phyloP scores from a whole-genome alignment of 2,329 filamentous ascomycete species.

The Verticillium tricorpus region DNA sequence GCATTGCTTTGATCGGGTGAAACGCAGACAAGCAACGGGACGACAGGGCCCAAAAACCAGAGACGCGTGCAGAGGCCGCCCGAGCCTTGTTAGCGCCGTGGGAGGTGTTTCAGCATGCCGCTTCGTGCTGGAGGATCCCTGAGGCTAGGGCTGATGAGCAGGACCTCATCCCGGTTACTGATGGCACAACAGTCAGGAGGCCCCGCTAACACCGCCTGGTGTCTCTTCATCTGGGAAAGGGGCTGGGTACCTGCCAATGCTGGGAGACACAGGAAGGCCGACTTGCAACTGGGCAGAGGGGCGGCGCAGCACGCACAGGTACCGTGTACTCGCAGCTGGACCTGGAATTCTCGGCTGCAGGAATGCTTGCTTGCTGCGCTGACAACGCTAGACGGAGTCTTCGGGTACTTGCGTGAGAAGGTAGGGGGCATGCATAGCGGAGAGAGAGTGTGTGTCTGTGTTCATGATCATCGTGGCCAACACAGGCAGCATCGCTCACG shows the following conservation, averaged over 20 bases:
- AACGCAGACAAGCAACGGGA: not conserved
- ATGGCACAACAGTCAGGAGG: not conserved
- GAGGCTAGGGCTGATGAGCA: not conserved
- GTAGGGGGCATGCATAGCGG: not conserved
- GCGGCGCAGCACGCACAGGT: not conserved
- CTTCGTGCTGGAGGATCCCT: not conserved
- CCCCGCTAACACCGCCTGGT: not conserved
- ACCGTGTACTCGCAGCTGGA: not conserved
- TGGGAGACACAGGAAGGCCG: not conserved
- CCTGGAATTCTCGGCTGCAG: not conserved
- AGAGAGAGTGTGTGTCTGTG: not conserved
- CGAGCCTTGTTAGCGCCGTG: not conserved
- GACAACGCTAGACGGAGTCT: not conserved
- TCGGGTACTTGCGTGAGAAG: not conserved
- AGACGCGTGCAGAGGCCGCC: not conserved
- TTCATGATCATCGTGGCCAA: no score
- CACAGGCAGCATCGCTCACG: not conserved
- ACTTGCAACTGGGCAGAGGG: not conserved
- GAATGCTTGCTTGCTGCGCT: not conserved
- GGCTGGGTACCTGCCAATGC: not conserved
- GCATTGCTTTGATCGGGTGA: not conserved
- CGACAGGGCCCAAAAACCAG: not conserved
- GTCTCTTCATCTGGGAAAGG: not conserved
- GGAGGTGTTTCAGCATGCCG: slow-evolving; percentile 11
- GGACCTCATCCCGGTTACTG: not conserved